A percentile compares a stretch with the other conserved stretches of the same genome.
These are phyloP conservation scores for Peziza echinospora DNA, from an alignment of 495 filamentous ascomycete species.

Conservation along the genomic window DNA sequence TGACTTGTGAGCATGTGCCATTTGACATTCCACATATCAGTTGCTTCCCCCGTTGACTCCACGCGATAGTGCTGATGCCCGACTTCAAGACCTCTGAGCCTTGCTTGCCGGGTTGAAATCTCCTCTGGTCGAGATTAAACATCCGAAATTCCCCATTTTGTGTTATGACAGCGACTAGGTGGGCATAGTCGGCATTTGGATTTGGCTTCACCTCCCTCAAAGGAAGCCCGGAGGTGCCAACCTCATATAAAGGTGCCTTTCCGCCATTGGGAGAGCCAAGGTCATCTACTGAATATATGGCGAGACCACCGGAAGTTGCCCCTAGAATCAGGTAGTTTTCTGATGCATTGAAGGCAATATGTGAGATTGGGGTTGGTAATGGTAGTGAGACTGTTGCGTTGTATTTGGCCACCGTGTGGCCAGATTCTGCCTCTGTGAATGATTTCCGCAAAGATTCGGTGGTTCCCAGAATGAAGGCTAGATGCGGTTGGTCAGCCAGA, in stretches of 20 bases:
- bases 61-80: constrained; percentile 65
- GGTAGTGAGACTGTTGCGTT: constrained; percentile 49
- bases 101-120: constrained; percentile 35
- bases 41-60: constrained; percentile 87
- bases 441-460: constrained; percentile 60
- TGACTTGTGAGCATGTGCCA: constrained; percentile 66
- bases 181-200: constrained; percentile 40
- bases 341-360: constrained; percentile 70
- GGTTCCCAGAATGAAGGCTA: constrained; percentile 44
- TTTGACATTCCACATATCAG: constrained; percentile 70
- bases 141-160: constrained; percentile 58
- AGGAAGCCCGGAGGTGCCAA: constrained; percentile 50
- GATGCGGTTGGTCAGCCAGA: background rate
- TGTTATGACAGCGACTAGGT: constrained; percentile 59
- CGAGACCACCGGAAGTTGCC: constrained; percentile 62
- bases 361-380: constrained; percentile 55
- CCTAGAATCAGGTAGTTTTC: constrained; percentile 67
- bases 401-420: constrained; percentile 38
- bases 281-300: constrained; percentile 51
- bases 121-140: constrained; percentile 51
- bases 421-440: constrained; percentile 36
- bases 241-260: constrained; percentile 34
- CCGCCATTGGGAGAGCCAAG: constrained; percentile 37
- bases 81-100: constrained; percentile 46
- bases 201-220: constrained; percentile 64